Evolutionary conservation across 1,284 basidiomycete genomes (phyloP), one percentile per base, ranked within the genome.

Genomic region (Marasmius tenuissimus): DNA sequence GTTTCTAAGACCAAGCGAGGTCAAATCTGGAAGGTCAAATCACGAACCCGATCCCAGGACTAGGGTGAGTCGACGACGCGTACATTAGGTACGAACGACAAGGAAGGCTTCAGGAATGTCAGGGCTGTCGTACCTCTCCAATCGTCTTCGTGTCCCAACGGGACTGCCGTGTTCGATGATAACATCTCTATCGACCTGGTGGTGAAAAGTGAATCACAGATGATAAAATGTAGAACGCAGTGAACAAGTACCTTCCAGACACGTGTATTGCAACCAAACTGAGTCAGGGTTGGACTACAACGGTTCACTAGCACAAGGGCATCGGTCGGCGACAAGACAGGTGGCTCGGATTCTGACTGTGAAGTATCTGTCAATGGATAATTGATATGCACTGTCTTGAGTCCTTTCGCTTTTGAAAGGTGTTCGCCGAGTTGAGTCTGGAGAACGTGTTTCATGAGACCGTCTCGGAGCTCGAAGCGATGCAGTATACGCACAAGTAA

Each of bases 41-140:
- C 27, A 27, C 27, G 27, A 27, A 27, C 27, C 27, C 27, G 27
- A 27, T 27, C 27, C 27, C 27, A 27, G 27, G 27, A 27, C 27
- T 27, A 27, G 27, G 27, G 4, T 27, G 27, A 27, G 27, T 27
- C 27, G 27, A 27, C 27, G 27, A 27, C 27, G 27, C 27, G 27
- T 27, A n/a, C 16, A 10, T 71, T 68, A 86, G 4, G 81, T 82
- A 55, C 85, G 77, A 16, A 89, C 80, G 38, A 91, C 88, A 42
- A 89, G 78, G 65, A 92, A 90, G 55, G 85, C 84, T 65, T 91
- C 89, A 47, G 90, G 90, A 12, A 92, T 76, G 66, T 88, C 87
- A 4, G 83, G 82, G 60, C 75, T 82, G 66, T 89, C 87, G 65
- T 87, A 89, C 0, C 78, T 76, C 3, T 72, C 76, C 5, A 92